These are phyloP conservation scores for Penicillium fuscoglaucum DNA, from an alignment of 2,329 filamentous ascomycete species.

Conservation along the genomic window DNA sequence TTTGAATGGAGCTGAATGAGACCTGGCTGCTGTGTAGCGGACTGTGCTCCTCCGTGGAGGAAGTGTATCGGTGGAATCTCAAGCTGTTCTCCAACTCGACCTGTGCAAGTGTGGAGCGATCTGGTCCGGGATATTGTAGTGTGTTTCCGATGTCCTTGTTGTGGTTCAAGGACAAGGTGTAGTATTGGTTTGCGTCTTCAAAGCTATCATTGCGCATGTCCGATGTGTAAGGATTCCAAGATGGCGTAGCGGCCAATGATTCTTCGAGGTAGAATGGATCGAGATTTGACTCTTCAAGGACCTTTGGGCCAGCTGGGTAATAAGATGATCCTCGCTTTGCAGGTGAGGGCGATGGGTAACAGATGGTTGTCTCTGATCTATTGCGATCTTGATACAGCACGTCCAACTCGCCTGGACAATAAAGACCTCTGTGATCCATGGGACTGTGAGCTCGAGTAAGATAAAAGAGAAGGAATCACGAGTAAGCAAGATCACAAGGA, in stretches of 20 bases:
- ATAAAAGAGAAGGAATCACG: slow-evolving; percentile 14
- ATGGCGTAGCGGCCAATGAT: slow-evolving; percentile 31
- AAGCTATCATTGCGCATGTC: slow-evolving; percentile 36
- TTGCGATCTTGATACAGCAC: slow-evolving; percentile 34
- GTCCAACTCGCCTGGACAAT: slow-evolving; percentile 37
- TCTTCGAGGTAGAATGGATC: slow-evolving; percentile 45
- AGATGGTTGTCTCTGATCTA: slow-evolving; percentile 35
- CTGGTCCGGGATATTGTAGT: slow-evolving; percentile 18
- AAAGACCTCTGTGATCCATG: slow-evolving; percentile 41
- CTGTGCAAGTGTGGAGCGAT: slow-evolving; percentile 35
- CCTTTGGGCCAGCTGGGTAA: slow-evolving; percentile 29
- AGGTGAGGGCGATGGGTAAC: slow-evolving; percentile 30
- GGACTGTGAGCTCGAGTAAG: slow-evolving; percentile 30
- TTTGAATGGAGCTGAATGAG: slow-evolving; percentile 37
- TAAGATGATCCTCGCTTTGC: slow-evolving; percentile 35
- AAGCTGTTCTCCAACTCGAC: slow-evolving; percentile 34
- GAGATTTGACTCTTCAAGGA: slow-evolving; percentile 36
- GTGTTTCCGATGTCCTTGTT: slow-evolving; percentile 18
- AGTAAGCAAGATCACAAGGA: slow-evolving; percentile 12
- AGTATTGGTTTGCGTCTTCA: slow-evolving; percentile 34
- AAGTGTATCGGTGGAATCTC: slow-evolving; percentile 30
- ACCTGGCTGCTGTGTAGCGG: slow-evolving; percentile 32
- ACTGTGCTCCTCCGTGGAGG: slow-evolving; percentile 25
- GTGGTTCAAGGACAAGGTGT: slow-evolving; percentile 31
- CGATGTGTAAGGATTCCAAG: slow-evolving; percentile 28